phyloP scores from a whole-genome alignment of 1,139 yeast species.

The Komagataea norvegica region DNA sequence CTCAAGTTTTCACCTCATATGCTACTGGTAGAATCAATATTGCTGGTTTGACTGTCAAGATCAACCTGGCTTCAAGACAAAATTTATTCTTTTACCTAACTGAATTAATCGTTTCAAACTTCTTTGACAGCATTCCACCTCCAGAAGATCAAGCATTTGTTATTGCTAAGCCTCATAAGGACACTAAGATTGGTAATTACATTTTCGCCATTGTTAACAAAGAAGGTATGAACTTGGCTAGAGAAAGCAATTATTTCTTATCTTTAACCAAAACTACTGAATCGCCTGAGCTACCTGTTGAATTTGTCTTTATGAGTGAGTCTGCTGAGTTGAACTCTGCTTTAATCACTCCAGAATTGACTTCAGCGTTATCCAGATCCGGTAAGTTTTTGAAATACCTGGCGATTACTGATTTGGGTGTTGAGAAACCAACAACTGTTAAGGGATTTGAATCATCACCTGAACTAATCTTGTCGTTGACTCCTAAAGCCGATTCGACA shows the following conservation, averaged over 20 bases:
- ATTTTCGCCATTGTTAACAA: slow-evolving; percentile 84
- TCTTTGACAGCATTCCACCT: slow-evolving; percentile 34
- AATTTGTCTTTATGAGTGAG: slow-evolving; percentile 88
- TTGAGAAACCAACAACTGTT: slow-evolving; percentile 54
- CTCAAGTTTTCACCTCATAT: slow-evolving; percentile 68
- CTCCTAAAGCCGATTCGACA: slow-evolving; percentile 40
- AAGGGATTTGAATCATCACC: slow-evolving; percentile 45
- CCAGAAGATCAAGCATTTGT: slow-evolving; percentile 63
- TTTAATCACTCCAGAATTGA: slow-evolving; percentile 47
- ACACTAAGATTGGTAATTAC: slow-evolving; percentile 55
- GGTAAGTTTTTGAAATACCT: slow-evolving; percentile 56
- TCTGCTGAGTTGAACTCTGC: slow-evolving; percentile 72
- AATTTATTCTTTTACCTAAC: slow-evolving; percentile 61
- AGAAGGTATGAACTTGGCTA: slow-evolving; percentile 69
- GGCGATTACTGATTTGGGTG: slow-evolving; percentile 80
- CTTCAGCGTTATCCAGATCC: slow-evolving; percentile 45
- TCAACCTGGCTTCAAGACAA: slow-evolving; percentile 75
- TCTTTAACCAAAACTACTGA: slow-evolving; percentile 78
- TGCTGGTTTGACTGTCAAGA: slow-evolving; percentile 53
- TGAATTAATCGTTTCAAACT: slow-evolving; percentile 49
- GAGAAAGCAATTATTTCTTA: slow-evolving; percentile 74
- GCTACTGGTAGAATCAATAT: slow-evolving; percentile 87
- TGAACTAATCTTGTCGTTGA: slow-evolving; percentile 48
- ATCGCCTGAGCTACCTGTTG: slow-evolving; percentile 61
- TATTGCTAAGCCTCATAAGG: slow-evolving; percentile 54